Evolutionary conservation across 208 protist species (phyloP).

Genomic region (Leishmania turanica): DNA sequence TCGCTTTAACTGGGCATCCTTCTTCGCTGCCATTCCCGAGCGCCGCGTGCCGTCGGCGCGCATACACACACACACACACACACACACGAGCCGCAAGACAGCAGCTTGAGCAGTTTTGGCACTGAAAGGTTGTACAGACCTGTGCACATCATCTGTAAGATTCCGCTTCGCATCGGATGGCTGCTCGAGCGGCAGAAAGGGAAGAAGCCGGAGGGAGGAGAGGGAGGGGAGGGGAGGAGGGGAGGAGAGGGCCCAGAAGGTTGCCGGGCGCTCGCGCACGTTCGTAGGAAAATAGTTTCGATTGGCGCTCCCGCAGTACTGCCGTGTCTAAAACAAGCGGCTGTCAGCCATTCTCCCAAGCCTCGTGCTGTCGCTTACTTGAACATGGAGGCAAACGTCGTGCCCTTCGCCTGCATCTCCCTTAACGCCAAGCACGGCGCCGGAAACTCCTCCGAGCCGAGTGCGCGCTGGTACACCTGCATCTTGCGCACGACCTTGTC

Average conservation of each 20-base stretch:
- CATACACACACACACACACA: neutral
- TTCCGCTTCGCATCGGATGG: neutral
- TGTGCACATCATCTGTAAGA: neutral
- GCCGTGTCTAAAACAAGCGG: neutral
- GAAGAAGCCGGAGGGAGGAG: neutral
- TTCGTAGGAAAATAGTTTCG: neutral
- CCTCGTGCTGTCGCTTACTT: neutral
- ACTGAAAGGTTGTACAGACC: neutral
- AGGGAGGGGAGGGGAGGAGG: neutral
- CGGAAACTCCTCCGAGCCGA: conserved; percentile 52
- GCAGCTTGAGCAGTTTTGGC: no score
- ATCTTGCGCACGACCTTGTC: conserved; percentile 66
- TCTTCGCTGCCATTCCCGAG: neutral
- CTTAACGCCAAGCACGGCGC: conserved; percentile 49
- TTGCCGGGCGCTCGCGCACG: neutral
- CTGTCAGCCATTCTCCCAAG: neutral
- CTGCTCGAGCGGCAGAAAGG: neutral
- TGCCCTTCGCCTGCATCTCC: conserved; percentile 42
- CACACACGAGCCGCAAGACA: no score
- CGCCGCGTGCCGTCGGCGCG: neutral
- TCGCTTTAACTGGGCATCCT: no score
- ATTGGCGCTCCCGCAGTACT: neutral
- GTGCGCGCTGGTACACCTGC: conserved; percentile 57
- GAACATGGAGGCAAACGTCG: conserved; percentile 49
- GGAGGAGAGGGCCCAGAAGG: neutral